Base-by-base conservation (phyloP, 306 rosid genomes). In the Quercus variabilis region DNA sequence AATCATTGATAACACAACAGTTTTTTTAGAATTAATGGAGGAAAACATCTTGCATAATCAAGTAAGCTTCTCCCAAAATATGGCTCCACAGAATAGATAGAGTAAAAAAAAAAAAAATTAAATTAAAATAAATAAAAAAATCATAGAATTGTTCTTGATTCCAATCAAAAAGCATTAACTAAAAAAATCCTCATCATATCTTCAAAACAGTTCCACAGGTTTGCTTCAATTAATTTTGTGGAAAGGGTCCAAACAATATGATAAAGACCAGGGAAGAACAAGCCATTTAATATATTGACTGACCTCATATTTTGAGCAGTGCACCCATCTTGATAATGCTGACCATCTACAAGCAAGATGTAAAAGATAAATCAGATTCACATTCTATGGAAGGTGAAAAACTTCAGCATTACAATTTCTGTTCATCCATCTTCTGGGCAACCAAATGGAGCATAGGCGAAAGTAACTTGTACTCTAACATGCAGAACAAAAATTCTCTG, bases 221-320 rank as follows among this genome's bases (percentile, higher is more conserved):
- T 70, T 76, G 81, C 26, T 41, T 55, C 21, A 69, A 62, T 67
- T 52, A 74, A 55, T 55, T 63, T 59, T 19, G 55, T 28, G 76
- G 55, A 7, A 1, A 43, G 33, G 76, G 75, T 69, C 57, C 54
- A 83, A 69, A 68, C 68, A 31, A 35, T 7, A 41, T 68, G 75
- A 81, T 55, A 75, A 84, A 70, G 68, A 69, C 71, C 55, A 55
- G 46, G 74, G 78, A 19, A 74, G 69, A 79, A 67, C 6, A 9
- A 62, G 73, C 20, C 18, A 72, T 77, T 56, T 21, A 58, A 81
- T 35, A 35, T 67, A 67, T 18, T 67, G 26, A 81, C 92, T 76
- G 55, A 89, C 97, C 98, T 94, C 98, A 83, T 76, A 92, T 81
- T 94, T 92, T 41, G 98, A 92, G 86, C 98, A 94, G 83, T 92